Percentiles rank a stretch among this genome's conserved stretches.
phyloP scores from a whole-genome alignment of 2,329 filamentous ascomycete species.

The Sclerotinia spermophila region DNA sequence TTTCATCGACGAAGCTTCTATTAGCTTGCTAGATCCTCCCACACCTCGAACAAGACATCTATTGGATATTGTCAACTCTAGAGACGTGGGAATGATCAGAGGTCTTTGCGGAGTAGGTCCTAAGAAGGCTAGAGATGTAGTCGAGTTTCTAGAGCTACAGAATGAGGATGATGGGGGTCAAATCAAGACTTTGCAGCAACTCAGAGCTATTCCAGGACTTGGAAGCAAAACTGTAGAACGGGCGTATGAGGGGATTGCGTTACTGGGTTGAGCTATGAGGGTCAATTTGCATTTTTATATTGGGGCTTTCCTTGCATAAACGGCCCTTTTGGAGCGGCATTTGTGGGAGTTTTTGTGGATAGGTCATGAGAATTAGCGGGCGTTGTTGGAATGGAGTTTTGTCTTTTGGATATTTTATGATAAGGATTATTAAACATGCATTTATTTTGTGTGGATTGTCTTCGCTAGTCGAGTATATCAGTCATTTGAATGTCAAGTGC shows the following conservation, averaged over 20 bases:
- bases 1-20: constrained; percentile 41
- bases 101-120: constrained; percentile 66
- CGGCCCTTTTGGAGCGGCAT: not conserved
- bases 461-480: not conserved
- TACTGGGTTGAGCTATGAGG: constrained; percentile 26
- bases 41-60: constrained; percentile 54
- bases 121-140: constrained; percentile 63
- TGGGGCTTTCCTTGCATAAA: constrained; percentile 22
- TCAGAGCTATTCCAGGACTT: constrained; percentile 54
- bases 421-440: not conserved
- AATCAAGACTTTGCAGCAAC: constrained; percentile 49
- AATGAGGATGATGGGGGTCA: constrained; percentile 41
- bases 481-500: not conserved
- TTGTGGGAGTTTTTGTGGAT: constrained; percentile 18
- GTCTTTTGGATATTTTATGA: constrained; percentile 4
- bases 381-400: constrained; percentile 14
- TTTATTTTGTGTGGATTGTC: not conserved
- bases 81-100: constrained; percentile 62
- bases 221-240: constrained; percentile 54
- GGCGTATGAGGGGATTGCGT: constrained; percentile 41
- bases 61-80: constrained; percentile 69
- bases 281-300: constrained; percentile 7
- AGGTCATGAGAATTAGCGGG: constrained; percentile 13
- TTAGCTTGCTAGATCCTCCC: constrained; percentile 40
- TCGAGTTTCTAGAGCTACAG: constrained; percentile 51